phyloP scores from a whole-genome alignment of 345 rosid genomes.

The Nephelium lappaceum region DNA sequence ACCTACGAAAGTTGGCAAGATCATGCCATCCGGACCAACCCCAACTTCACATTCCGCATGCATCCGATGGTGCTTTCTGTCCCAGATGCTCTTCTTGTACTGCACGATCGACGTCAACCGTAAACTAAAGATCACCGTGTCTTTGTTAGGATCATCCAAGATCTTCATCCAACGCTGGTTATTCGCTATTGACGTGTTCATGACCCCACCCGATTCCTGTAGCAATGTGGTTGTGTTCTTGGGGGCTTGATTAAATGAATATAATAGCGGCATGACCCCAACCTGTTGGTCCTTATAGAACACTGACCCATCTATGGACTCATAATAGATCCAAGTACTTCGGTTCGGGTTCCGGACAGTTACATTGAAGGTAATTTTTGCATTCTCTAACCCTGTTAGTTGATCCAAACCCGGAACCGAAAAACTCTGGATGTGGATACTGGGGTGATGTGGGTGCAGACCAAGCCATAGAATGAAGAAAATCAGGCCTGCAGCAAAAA shows the following conservation, averaged over 20 bases:
- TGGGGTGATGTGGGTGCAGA: constrained; percentile 19
- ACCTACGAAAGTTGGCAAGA: constrained; percentile 19
- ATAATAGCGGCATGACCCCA: constrained; percentile 18
- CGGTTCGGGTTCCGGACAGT: constrained; percentile 39
- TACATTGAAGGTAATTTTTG: constrained; percentile 27
- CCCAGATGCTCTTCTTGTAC: constrained; percentile 35
- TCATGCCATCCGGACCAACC: constrained; percentile 35
- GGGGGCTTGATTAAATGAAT: constrained; percentile 32
- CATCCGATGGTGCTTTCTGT: constrained; percentile 31
- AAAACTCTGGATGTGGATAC: constrained; percentile 23
- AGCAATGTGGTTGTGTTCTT: constrained; percentile 28
- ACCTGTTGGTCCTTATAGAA: constrained; percentile 28
- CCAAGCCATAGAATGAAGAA: constrained; percentile 38
- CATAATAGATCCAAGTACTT: constrained; percentile 32
- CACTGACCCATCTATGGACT: constrained; percentile 23
- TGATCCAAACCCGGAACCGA: constrained; percentile 33
- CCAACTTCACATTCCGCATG: constrained; percentile 32
- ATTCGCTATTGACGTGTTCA: constrained; percentile 22
- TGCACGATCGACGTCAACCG: constrained; percentile 20
- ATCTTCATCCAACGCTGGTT: constrained; percentile 35
- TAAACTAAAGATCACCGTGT: constrained; percentile 26
- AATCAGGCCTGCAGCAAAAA: constrained; percentile 25
- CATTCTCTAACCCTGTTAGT: constrained; percentile 30
- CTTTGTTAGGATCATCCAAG: constrained; percentile 21
- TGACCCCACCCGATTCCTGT: constrained; percentile 24